Base-by-base conservation (phyloP, 352 stramenopile genomes). In the Globisporangium spinosum region DNA sequence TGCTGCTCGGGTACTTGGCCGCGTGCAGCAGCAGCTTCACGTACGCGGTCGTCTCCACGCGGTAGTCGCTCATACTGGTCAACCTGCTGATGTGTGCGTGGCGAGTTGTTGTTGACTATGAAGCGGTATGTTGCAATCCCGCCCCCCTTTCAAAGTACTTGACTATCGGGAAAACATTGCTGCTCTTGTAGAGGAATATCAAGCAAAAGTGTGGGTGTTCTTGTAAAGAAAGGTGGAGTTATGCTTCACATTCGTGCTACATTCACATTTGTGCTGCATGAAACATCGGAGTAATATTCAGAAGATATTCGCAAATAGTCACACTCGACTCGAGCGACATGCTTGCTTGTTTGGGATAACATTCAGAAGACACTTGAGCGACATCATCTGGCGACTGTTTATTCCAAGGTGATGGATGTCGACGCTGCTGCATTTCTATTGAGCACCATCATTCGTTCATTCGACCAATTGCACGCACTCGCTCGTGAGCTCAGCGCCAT, bases 1-100 rank as follows among this genome's bases (percentile, higher is more conserved):
- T 66, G 35, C 55, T 73, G 13, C 76, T 66, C 8, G 84, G 84
- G 51, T 80, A 74, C 69, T 87, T 87, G 65, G 83, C 84, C 27
- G 78, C 82, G 65, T 94, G 86, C 59, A 94, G 79, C 71, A 82
- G 70, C 73, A 94, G 72, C 77, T 93, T 94, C 51, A 90, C 80
- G 67, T 89, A 90, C 56, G 86, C 75, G 64, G 85, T 71, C 22
- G 82, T 73, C 71, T 76, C 68, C 55, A 91, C 70, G 22, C 74
- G 76, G 79, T 94, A 93, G 77, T 90, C 78, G 38, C 70, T 73
- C 84, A 92, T 88, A 22, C 17, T 79, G 17, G 25, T 40, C 32
- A 38, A 38, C 8, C 32, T 17, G 35, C 2, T 43, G 35, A 43
- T 43, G 35, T 43, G 35, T 43, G 40, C 40, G 51, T 55, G 47